Conservation (phyloP, 345 rosid genomes). For the Carallia brachiata region DNA sequence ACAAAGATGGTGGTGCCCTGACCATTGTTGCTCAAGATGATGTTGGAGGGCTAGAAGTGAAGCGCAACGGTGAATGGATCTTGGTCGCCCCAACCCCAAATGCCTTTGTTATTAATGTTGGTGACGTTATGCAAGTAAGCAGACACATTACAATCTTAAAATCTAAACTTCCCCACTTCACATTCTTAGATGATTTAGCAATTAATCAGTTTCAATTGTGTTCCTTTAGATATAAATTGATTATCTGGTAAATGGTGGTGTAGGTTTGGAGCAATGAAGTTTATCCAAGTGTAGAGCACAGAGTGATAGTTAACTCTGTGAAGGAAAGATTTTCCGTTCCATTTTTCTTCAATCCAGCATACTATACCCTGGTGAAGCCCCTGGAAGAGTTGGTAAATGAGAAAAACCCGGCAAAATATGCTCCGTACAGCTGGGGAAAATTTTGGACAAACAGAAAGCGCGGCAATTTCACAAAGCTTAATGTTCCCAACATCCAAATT, state of each 20-base stretch:
- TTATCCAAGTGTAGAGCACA: not conserved
- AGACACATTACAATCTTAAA: not conserved
- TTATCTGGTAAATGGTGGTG: not conserved
- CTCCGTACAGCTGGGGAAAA: conserved; percentile 43
- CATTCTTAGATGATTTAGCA: too few species aligned
- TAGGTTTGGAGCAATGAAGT: not conserved
- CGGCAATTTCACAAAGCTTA: conserved; percentile 43
- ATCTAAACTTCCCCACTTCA: not conserved
- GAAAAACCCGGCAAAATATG: conserved; percentile 35
- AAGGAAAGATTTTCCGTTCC: conserved; percentile 51
- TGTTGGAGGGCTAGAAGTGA: conserved; percentile 72
- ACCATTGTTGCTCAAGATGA: conserved; percentile 64
- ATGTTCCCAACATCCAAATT: conserved; percentile 46
- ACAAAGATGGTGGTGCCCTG: conserved; percentile 65
- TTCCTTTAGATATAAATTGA: too few species aligned
- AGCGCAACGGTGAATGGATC: conserved; percentile 61
- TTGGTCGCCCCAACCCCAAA: conserved; percentile 41
- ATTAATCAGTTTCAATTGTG: too few species aligned
- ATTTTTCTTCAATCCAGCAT: conserved; percentile 42
- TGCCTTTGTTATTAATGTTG: conserved; percentile 26
- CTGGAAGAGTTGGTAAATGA: conserved; percentile 33
- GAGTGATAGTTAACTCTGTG: conserved; percentile 9
- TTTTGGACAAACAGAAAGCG: conserved; percentile 32
- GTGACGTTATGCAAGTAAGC: conserved; percentile 31
- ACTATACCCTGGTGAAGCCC: conserved; percentile 35